Evolutionary conservation across 306 rosid genomes (phyloP), one percentile per base, ranked within the genome.

Genomic region (Trifolium repens): DNA sequence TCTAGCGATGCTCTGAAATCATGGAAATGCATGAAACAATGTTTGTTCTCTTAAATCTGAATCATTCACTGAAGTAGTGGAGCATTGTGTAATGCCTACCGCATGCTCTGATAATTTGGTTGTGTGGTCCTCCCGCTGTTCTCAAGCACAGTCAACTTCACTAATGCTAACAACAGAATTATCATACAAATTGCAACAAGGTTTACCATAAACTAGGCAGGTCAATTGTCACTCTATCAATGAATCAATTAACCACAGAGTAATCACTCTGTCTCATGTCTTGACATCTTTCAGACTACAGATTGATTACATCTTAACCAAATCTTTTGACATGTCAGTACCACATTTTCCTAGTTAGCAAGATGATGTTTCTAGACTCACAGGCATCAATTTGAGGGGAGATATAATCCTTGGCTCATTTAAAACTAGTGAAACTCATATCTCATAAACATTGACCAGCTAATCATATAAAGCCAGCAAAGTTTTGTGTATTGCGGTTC

Each of bases 91-190:
- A 26, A 40, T 40, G 35, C 2, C 34, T 66, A 10, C 17, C 13
- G 16, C 8, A 42, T 40, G 53, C 49, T 63, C n/a, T 17, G 15
- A 66, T 66, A 19, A 66, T 66, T 66, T 42, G 35, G 53, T 66
- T 35, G 46, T 19, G 71, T 40, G 71, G 53, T 42, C 53, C 19
- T 66, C 72, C 44, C 30, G 10, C 58, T 12, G 49, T 67, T 67
- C 57, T 67, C 72, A 44, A 67, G 72, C 40, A 44, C 24, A 24
- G 17, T 40, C 39, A 24, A 47, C 72, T 68, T 35, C 58, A 68
- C 57, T 24, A 24, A 10, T 24, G 13, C 34, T 24, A 8, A 57
- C 62, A 57, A 57, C 34, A 57, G n/a, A 39, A 46, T 15, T 8
- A 8, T 9, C 13, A 26, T 8, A 24, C 13, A 27, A 27, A 46